Conservation (phyloP, 2,329 filamentous ascomycete species). For the Talaromyces marneffei region DNA sequence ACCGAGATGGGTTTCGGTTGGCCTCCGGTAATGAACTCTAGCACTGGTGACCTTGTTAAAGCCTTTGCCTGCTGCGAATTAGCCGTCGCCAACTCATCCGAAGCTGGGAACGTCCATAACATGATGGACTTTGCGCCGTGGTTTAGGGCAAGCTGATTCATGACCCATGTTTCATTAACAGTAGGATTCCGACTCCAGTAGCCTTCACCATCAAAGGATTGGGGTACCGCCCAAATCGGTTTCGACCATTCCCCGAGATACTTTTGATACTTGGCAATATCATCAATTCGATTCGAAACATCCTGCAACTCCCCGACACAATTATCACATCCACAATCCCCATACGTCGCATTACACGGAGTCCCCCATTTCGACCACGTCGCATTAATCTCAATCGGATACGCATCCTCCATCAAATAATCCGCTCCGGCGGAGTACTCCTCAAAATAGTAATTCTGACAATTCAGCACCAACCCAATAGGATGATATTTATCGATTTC, state of each 20-base stretch:
- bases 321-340: slow-evolving; percentile 13
- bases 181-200: slow-evolving; percentile 13
- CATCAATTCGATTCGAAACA: slow-evolving; percentile 11
- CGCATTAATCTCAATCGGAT: slow-evolving; percentile 14
- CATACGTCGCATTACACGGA: slow-evolving; percentile 11
- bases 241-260: slow-evolving; percentile 9
- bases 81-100: slow-evolving; percentile 3
- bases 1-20: not conserved
- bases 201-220: slow-evolving; percentile 11
- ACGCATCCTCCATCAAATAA: slow-evolving; percentile 14
- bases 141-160: slow-evolving; percentile 13
- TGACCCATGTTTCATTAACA: slow-evolving; percentile 11
- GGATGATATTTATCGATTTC: slow-evolving; percentile 12
- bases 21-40: slow-evolving; percentile 9
- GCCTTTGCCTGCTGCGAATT: slow-evolving; percentile 12
- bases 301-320: slow-evolving; percentile 12
- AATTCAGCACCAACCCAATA: slow-evolving; percentile 9
- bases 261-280: slow-evolving; percentile 7
- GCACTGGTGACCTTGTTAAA: slow-evolving; percentile 9
- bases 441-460: slow-evolving; percentile 13
- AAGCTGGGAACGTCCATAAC: slow-evolving; percentile 10
- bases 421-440: slow-evolving; percentile 12
- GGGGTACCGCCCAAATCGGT: slow-evolving; percentile 12
- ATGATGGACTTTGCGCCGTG: slow-evolving; percentile 14
- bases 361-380: slow-evolving; percentile 13